Conservation (phyloP, 1,284 basidiomycete species). For the Ustilago nuda region DNA sequence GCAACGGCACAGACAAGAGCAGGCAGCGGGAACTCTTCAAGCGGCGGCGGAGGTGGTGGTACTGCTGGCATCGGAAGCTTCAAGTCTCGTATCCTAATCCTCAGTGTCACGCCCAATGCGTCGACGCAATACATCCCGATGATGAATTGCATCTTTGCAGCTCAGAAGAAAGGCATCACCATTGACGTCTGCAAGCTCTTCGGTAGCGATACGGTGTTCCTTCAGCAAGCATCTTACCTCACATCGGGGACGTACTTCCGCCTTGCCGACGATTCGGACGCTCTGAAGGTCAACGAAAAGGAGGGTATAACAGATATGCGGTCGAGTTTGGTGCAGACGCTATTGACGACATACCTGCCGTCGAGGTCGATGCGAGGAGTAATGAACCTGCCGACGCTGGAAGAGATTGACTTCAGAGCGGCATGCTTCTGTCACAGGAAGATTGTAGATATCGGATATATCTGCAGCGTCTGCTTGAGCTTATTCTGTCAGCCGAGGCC, state of each 20-base stretch:
- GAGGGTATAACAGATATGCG: constrained; percentile 28
- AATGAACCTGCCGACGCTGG: constrained; percentile 88
- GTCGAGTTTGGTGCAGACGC: constrained; percentile 55
- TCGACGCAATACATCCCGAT: constrained; percentile 92
- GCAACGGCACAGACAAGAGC: constrained; percentile 36
- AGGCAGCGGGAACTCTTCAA: constrained; percentile 19
- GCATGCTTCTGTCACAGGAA: constrained; percentile 99
- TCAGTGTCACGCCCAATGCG: constrained; percentile 90
- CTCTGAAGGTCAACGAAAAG: constrained; percentile 74
- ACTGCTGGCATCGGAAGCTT: constrained; percentile 35
- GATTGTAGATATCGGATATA: constrained; percentile 95
- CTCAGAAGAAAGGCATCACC: constrained; percentile 94
- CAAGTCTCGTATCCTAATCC: constrained; percentile 79
- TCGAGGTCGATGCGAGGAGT: constrained; percentile 76
- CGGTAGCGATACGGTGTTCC: constrained; percentile 89
- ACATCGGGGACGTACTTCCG: constrained; percentile 94
- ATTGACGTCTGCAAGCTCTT: constrained; percentile 95
- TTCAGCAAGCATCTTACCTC: constrained; percentile 95
- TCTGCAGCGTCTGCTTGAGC: constrained; percentile 75
- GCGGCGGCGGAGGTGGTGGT: constrained; percentile 7
- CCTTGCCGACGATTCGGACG: constrained; percentile 81
- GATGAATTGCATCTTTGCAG: constrained; percentile 99
- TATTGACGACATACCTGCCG: constrained; percentile 61
- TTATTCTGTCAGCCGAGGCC: constrained; percentile 49
- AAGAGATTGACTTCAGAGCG: constrained; percentile 94